Evolutionary conservation across 805 yeast genomes (phyloP).

Genomic region (Candida arabinofermentans): DNA sequence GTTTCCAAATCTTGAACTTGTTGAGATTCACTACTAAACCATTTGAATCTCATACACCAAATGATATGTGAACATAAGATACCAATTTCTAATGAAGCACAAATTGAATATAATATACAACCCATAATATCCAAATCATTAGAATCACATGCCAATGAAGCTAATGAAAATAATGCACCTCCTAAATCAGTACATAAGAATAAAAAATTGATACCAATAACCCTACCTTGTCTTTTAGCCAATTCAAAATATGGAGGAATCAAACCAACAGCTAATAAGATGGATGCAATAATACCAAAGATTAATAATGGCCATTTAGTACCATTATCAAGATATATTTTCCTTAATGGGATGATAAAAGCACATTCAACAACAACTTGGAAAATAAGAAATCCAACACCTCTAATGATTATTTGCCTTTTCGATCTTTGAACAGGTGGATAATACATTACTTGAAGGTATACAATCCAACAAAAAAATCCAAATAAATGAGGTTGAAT

Average conservation of each 20-base stretch:
- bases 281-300: constrained; percentile 46
- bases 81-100: constrained; percentile 73
- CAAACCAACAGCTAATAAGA: constrained; percentile 46
- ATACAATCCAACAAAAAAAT: constrained; percentile 43
- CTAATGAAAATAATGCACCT: constrained; percentile 62
- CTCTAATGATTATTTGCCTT: constrained; percentile 27
- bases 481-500: constrained; percentile 55
- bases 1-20: constrained; percentile 3
- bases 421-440: constrained; percentile 41
- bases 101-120: constrained; percentile 66
- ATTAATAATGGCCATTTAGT: constrained; percentile 42
- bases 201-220: constrained; percentile 50
- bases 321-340: constrained; percentile 38
- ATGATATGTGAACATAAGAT: constrained; percentile 64
- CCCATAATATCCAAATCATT: constrained; percentile 73
- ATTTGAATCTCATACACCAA: constrained; percentile 54
- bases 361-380: constrained; percentile 42
- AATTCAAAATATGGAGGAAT: constrained; percentile 56
- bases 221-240: constrained; percentile 47
- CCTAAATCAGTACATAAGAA: constrained; percentile 46
- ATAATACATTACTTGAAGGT: constrained; percentile 48
- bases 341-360: constrained; percentile 47
- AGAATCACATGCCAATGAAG: constrained; percentile 47
- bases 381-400: constrained; percentile 33
- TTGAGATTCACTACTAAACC: constrained; percentile 9